phyloP scores from a whole-genome alignment of 2,329 filamentous ascomycete genomes.

The Knufia petricola region DNA sequence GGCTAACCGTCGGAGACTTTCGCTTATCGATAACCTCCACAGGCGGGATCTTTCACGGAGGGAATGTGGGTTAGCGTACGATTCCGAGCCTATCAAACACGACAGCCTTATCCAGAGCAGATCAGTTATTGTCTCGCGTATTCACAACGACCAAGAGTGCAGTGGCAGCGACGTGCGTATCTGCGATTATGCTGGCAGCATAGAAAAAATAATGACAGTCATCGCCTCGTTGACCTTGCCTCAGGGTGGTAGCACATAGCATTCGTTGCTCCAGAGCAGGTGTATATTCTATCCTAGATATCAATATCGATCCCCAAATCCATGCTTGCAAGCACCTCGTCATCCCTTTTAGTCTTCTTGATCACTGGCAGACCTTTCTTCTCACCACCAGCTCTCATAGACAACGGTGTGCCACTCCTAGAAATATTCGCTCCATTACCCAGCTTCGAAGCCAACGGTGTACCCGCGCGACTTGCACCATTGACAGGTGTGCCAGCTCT shows the following conservation, averaged over 20 bases:
- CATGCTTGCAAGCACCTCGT: slow-evolving; percentile 81
- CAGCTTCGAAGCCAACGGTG: slow-evolving; percentile 17
- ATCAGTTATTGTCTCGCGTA: too few species aligned
- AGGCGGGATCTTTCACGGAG: too few species aligned
- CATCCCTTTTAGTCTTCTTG: slow-evolving; percentile 68
- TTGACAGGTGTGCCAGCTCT: slow-evolving; percentile 42
- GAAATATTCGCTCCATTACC: slow-evolving; percentile 10
- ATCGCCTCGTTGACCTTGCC: too few species aligned
- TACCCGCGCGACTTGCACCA: slow-evolving; percentile 35
- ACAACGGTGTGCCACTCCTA: slow-evolving; percentile 14
- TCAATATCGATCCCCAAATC: slow-evolving; percentile 90
- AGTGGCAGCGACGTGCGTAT: too few species aligned
- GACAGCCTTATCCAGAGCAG: too few species aligned
- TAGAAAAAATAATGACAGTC: too few species aligned
- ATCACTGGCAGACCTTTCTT: slow-evolving; percentile 54
- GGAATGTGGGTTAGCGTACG: too few species aligned
- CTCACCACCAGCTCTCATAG: slow-evolving; percentile 24
- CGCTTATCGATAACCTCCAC: background rate
- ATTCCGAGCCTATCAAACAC: too few species aligned
- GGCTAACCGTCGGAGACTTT: background rate
- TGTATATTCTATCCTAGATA: slow-evolving; percentile 55
- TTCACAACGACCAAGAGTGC: too few species aligned
- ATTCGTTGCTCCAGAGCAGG: too few species aligned
- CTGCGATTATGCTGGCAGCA: too few species aligned
- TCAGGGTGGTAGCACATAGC: too few species aligned